Evolutionary conservation across 768 basidiomycete species (phyloP).

Genomic region (Rhodotorula kratochvilovae): DNA sequence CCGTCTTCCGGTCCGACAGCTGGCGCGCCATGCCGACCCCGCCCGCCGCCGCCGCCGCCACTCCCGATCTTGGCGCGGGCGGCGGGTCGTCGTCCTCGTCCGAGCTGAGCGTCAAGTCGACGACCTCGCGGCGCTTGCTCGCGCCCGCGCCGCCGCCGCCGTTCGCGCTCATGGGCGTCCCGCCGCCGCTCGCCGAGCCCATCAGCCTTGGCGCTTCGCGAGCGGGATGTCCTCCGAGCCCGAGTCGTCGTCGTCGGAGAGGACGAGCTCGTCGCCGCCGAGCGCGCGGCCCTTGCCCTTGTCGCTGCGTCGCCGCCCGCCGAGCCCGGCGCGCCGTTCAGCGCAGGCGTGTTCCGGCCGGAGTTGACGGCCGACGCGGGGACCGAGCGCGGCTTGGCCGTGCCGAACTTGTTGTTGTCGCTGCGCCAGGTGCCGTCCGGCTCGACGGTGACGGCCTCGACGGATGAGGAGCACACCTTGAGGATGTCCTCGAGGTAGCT

Average conservation of each 20-base stretch:
- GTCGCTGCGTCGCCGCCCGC: constrained; percentile 45
- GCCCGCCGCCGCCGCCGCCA: not conserved
- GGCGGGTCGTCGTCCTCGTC: constrained; percentile 60
- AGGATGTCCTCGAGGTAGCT: constrained; percentile 88
- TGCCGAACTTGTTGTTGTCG: constrained; percentile 71
- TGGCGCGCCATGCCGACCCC: not conserved
- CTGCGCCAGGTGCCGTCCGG: constrained; percentile 96
- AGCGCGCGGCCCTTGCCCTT: constrained; percentile 38
- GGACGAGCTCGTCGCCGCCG: constrained; percentile 52
- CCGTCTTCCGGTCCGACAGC: constrained; percentile 10
- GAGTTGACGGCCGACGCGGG: not conserved
- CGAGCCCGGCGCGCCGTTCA: constrained; percentile 30
- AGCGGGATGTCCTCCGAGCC: constrained; percentile 49
- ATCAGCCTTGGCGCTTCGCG: constrained; percentile 17
- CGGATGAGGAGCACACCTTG: constrained; percentile 65
- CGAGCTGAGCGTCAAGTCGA: constrained; percentile 69
- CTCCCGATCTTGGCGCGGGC: not conserved
- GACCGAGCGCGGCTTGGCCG: constrained; percentile 11
- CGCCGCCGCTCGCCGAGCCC: constrained; percentile 5
- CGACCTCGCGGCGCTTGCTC: constrained; percentile 53
- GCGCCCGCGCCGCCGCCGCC: constrained; percentile 46
- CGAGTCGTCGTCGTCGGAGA: constrained; percentile 58
- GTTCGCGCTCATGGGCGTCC: constrained; percentile 22
- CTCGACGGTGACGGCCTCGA: constrained; percentile 91
- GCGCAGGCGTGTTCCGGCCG: not conserved